Conservation (phyloP, 306 rosid species). For the Morella rubra region DNA sequence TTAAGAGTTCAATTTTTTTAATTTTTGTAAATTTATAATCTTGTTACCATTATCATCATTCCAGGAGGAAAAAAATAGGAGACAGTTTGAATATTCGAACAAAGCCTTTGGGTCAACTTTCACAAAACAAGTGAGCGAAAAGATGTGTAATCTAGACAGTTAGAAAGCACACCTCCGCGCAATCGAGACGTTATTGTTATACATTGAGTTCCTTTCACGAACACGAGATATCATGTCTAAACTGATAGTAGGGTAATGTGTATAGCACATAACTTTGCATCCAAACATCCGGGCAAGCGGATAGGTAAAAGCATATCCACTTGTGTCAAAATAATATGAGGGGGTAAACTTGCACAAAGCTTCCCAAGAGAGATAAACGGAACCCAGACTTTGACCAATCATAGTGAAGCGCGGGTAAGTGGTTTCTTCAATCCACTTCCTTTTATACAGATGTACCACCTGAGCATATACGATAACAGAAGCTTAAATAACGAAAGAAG, state of each 20-base stretch:
- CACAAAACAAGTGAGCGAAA: neutral
- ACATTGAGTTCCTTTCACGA: slow-evolving; percentile 63
- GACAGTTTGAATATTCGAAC: neutral
- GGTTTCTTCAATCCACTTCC: slow-evolving; percentile 87
- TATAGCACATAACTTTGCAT: slow-evolving; percentile 80
- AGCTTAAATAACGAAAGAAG: neutral
- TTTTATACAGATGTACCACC: slow-evolving; percentile 81
- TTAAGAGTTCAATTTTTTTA: neutral
- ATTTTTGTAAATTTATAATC: neutral
- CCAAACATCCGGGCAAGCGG: slow-evolving; percentile 88
- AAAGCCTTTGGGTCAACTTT: slow-evolving; percentile 1
- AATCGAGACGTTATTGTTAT: slow-evolving; percentile 69
- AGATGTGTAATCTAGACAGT: neutral
- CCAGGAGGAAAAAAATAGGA: neutral
- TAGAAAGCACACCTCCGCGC: slow-evolving; percentile 56
- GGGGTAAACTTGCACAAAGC: slow-evolving; percentile 86
- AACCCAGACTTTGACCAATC: slow-evolving; percentile 93
- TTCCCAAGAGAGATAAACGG: slow-evolving; percentile 82
- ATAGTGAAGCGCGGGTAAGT: slow-evolving; percentile 86
- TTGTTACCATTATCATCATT: neutral
- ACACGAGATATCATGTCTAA: slow-evolving; percentile 93
- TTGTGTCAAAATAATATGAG: slow-evolving; percentile 68
- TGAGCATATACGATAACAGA: slow-evolving; percentile 33
- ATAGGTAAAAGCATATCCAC: slow-evolving; percentile 93
- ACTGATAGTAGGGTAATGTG: slow-evolving; percentile 98